Conservation (phyloP, 768 basidiomycete genomes). For the Porphyrellus cyaneotinctus region DNA sequence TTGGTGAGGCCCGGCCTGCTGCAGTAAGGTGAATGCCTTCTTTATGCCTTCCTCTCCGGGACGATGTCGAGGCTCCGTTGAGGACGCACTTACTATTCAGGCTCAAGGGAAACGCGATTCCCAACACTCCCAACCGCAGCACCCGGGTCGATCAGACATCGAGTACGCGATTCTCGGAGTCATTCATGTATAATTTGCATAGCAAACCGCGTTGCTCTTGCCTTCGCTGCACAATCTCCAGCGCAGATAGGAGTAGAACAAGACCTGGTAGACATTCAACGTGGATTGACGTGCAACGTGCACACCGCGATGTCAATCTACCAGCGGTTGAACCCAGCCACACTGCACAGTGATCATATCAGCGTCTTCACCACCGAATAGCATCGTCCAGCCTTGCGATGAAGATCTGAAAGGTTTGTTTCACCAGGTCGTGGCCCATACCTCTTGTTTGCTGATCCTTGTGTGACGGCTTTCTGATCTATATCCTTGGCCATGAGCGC, state of each 20-base stretch:
- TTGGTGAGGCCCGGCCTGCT: conserved; percentile 17
- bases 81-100: conserved; percentile 17
- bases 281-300: conserved; percentile 25
- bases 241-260: conserved; percentile 14
- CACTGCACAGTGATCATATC: neutral
- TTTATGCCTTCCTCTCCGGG: conserved; percentile 10
- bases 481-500: conserved; percentile 4
- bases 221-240: conserved; percentile 8
- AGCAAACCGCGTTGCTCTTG: conserved; percentile 6
- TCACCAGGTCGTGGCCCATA: neutral
- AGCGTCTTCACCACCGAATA: conserved; percentile 3
- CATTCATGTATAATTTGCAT: conserved; percentile 11
- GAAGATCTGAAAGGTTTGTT: conserved; percentile 16
- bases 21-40: conserved; percentile 6
- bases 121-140: conserved; percentile 6
- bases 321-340: neutral
- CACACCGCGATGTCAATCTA: conserved; percentile 11
- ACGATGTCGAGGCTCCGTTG: conserved; percentile 15
- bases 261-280: conserved; percentile 6
- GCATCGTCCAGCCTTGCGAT: conserved; percentile 3
- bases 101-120: conserved; percentile 11
- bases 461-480: conserved; percentile 8
- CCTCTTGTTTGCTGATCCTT: conserved; percentile 8
- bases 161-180: conserved; percentile 17
- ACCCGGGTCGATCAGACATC: conserved; percentile 2